Conservation (phyloP, 345 rosid genomes). For the Cardamine chenopodiifolia region DNA sequence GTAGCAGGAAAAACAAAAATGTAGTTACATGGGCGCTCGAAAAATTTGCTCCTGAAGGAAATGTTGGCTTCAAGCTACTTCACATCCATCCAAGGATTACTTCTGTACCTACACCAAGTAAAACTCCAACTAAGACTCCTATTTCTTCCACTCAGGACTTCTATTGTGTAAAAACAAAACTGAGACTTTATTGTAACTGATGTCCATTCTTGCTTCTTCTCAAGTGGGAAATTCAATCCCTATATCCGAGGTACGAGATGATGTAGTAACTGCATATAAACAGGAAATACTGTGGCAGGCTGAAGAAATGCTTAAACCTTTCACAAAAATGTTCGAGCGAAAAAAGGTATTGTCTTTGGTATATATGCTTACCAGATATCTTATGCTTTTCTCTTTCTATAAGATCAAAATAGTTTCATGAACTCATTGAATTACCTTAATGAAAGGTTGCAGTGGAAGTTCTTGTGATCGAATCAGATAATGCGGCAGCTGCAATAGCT, state of each 20-base stretch:
- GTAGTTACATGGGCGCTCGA: conserved; percentile 58
- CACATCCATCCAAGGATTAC: conserved; percentile 69
- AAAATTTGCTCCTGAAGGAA: conserved; percentile 57
- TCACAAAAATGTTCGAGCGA: conserved; percentile 52
- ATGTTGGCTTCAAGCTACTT: conserved; percentile 59
- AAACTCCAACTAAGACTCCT: conserved; percentile 37
- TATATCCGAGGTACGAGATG: conserved; percentile 80
- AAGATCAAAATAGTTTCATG: neutral
- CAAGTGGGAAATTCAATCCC: conserved; percentile 78
- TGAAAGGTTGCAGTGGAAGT: conserved; percentile 65
- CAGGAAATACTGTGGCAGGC: conserved; percentile 74
- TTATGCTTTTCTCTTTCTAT: neutral
- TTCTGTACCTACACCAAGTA: conserved; percentile 86
- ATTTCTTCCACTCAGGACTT: neutral
- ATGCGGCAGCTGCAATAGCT: conserved; percentile 60
- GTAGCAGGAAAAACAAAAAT: conserved; percentile 56
- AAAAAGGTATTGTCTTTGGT: conserved; percentile 52
- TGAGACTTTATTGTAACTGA: conserved; percentile 6
- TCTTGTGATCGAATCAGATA: conserved; percentile 62
- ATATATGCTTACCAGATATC: neutral
- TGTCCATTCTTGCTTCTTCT: conserved; percentile 19
- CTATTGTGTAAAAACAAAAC: neutral
- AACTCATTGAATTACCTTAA: conserved; percentile 27
- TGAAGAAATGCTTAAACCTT: conserved; percentile 62
- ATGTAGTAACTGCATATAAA: conserved; percentile 75